Evolutionary conservation across 2,329 filamentous ascomycete species (phyloP).

Genomic region (Pseudocercospora musae): DNA sequence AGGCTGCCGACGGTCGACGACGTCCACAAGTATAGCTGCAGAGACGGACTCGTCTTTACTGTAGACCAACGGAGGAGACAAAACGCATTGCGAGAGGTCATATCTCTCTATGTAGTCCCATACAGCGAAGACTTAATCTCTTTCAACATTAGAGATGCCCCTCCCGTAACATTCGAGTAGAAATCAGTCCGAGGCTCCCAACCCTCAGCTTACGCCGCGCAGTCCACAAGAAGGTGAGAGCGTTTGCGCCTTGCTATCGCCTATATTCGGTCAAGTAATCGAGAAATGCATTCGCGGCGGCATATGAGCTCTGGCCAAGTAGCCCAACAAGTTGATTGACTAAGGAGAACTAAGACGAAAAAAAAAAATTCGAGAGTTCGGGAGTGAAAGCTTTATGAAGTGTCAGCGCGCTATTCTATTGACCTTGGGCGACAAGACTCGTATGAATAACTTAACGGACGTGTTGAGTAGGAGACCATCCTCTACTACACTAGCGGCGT

Average conservation of each 20-base stretch:
- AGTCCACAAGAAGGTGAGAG: background rate
- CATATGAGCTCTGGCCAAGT: background rate
- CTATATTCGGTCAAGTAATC: background rate
- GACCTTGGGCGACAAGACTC: background rate
- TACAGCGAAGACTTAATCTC: background rate
- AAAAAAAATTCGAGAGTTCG: background rate
- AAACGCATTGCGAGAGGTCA: background rate
- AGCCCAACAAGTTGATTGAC: background rate
- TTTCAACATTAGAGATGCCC: background rate
- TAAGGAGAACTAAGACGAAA: background rate
- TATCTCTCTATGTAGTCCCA: background rate
- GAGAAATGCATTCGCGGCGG: background rate
- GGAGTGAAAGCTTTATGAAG: background rate
- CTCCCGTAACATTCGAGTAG: background rate
- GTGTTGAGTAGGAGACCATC: background rate
- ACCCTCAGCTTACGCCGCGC: background rate
- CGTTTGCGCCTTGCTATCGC: background rate
- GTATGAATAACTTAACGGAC: background rate
- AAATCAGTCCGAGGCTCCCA: background rate
- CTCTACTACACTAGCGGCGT: background rate
- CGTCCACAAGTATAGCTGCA: background rate
- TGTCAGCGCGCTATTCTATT: background rate
- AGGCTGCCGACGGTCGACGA: background rate
- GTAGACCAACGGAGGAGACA: background rate
- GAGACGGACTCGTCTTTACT: background rate